Conservation (phyloP, 2,329 filamentous ascomycete genomes). For the Septoria petroselini region DNA sequence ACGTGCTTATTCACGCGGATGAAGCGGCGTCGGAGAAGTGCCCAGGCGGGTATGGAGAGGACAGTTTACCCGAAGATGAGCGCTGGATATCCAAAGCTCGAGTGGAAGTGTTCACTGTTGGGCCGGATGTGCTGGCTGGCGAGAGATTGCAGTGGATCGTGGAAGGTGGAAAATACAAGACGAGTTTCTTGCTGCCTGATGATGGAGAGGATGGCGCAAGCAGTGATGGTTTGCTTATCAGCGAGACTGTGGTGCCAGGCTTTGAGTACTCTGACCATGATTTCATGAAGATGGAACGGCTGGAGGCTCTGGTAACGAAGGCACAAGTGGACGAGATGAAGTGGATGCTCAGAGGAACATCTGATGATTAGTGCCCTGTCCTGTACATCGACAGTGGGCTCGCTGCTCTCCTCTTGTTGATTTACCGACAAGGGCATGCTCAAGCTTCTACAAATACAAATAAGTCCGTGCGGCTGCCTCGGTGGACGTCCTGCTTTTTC, state of each 20-base stretch:
- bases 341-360: conserved; percentile 41
- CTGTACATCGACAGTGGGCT: not conserved
- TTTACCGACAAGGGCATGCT: not conserved
- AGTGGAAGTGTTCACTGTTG: conserved; percentile 65
- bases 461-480: not conserved
- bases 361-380: not conserved
- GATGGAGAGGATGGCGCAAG: conserved; percentile 42
- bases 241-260: conserved; percentile 65
- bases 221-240: conserved; percentile 59
- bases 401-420: no score
- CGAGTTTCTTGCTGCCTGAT: conserved; percentile 57
- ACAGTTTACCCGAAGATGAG: conserved; percentile 53
- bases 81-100: conserved; percentile 42
- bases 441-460: conserved; percentile 8
- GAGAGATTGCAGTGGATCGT: conserved; percentile 65
- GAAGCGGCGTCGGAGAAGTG: conserved; percentile 36
- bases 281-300: conserved; percentile 55
- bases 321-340: conserved; percentile 50
- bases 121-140: conserved; percentile 54
- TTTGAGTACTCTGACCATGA: conserved; percentile 67
- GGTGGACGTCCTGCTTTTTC: not conserved
- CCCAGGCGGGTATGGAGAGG: conserved; percentile 41
- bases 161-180: conserved; percentile 65
- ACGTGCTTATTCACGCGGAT: conserved; percentile 62
- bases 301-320: conserved; percentile 53